phyloP scores from a whole-genome alignment of 352 stramenopile species.

The Peronospora tabacina region DNA sequence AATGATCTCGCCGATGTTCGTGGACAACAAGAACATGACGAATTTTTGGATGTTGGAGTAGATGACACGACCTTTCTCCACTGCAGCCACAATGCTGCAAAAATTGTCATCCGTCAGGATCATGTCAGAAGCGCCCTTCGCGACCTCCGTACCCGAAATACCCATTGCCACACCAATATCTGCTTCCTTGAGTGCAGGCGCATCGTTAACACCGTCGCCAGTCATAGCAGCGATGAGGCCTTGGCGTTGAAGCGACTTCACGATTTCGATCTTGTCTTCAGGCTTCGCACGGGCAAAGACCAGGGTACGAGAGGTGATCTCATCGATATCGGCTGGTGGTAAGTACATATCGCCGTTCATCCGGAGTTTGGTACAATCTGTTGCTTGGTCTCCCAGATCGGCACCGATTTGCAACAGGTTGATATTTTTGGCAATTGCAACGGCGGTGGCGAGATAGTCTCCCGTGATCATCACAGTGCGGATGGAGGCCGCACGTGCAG shows the following conservation, averaged over 20 bases:
- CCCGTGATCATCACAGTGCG: slow-evolving; percentile 91
- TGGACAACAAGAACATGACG: slow-evolving; percentile 96
- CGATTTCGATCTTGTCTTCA: slow-evolving; percentile 94
- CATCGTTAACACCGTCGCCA: slow-evolving; percentile 97
- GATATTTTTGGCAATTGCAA: slow-evolving; percentile 90
- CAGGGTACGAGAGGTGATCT: slow-evolving; percentile 62
- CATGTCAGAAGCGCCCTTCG: slow-evolving; percentile 97
- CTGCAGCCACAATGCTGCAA: slow-evolving; percentile 93
- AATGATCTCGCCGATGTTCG: slow-evolving; percentile 93
- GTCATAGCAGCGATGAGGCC: slow-evolving; percentile 93
- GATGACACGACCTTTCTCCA: slow-evolving; percentile 93
- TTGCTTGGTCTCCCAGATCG: slow-evolving; percentile 50
- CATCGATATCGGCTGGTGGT: slow-evolving; percentile 75
- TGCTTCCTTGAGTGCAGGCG: slow-evolving; percentile 92
- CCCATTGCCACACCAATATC: slow-evolving; percentile 98
- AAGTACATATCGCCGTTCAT: slow-evolving; percentile 48
- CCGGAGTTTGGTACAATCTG: slow-evolving; percentile 62
- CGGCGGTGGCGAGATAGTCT: slow-evolving; percentile 91
- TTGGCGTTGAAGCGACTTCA: slow-evolving; percentile 89
- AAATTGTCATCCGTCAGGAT: slow-evolving; percentile 98
- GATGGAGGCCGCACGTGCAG: slow-evolving; percentile 38
- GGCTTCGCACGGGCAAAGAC: slow-evolving; percentile 95
- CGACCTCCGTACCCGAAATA: slow-evolving; percentile 94
- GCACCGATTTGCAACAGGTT: slow-evolving; percentile 82
- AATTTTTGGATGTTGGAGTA: slow-evolving; percentile 99